Evolutionary conservation across 495 filamentous ascomycete genomes (phyloP), one percentile per base, ranked within the genome.

Genomic region (Darksidea phi): DNA sequence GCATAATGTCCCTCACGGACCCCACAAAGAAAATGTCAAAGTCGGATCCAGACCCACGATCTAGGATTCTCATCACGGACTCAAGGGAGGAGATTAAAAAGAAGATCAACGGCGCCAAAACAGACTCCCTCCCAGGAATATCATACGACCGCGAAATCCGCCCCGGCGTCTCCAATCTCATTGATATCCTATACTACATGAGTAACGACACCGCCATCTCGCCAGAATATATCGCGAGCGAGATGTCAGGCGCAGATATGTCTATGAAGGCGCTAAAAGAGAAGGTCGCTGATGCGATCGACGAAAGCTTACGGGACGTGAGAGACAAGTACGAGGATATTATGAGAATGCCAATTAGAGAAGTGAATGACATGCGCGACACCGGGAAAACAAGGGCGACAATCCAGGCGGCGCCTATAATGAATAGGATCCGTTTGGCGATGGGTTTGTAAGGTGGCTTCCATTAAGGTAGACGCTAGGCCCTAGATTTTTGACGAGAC

Each of bases 11-110:
- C 15, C 83, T 98, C 28, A 83, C 80, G 32, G 72, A 89, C 15
- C 92, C 94, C 1, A 64, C 64, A 1, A 68, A 79, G 23, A 98
- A 98, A 67, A 98, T 98, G 94, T 95, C 90, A 47, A 98, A 98
- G 73, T 96, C 91, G 2, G 81, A 90, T 66, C 54, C 73, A 1
- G 80, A 88, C 62, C 73, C 77, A n/a, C 76, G 76, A 18, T 95
- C 90, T 12, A 78, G 88, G 24, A 94, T 98, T 63, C 76, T 93
- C 15, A 80, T 98, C 54, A 91, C 84, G n/a, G 88, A 95, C 59
- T 69, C 77, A 1, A 68, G 79, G 1, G 71, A 79, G 1, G 72
- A 76, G 0, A 90, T 97, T 60, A 61, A 71, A 2, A 70, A 71
- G 42, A 95, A 95, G 71, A 75, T 97, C 63, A 82, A 73, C 54